Evolutionary conservation across 208 protist genomes (phyloP), one percentile per base, ranked within the genome.

Genomic region (Leishmania mexicana): DNA sequence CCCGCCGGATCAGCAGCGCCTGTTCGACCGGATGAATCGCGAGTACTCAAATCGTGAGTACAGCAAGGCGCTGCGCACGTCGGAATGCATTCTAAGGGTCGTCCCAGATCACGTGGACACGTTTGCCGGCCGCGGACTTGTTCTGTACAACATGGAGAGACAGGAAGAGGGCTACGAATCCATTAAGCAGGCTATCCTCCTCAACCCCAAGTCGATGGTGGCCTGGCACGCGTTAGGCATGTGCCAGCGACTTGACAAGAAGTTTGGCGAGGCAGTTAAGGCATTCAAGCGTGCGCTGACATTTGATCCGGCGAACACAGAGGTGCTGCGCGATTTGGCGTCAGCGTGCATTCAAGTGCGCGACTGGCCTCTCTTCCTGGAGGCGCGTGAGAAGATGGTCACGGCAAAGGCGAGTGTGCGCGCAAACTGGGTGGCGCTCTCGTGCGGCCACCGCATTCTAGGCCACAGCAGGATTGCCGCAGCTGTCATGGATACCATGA

Each of bases 191-290:
- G 93, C 93, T 7, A 89, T 95, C 54, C 79, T 85, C 2, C 38
- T 89, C 38, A 84, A 89, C 79, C 80, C 87, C 38, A 90, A 87
- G 47, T 97, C 89, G 17, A 94, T 96, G 47, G 91, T 98, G 38
- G 97, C 95, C 71, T 99, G 98, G 97, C 98, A 99, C 81, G 97
- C 97, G 10, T 95, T 97, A 47, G 98, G 98, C 35, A 94, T 99
- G 78, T 92, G 97, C 74, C 89, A 98, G 79, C 93, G 96, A 45
- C 78, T 83, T 8, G 97, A 99, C 75, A 93, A 98, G 67, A 97
- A 99, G 85, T 97, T 93, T 82, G 65, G 49, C 7, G 94, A 98
- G 79, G 96, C 97, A 13, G 88, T 98, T 42, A 98, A 98, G 81
- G 98, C 94, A 80, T 99, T 99, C 89, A 93, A 95, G 74, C 88